Evolutionary conservation across 768 basidiomycete species (phyloP).

Genomic region (Panaeolus papilionaceus): DNA sequence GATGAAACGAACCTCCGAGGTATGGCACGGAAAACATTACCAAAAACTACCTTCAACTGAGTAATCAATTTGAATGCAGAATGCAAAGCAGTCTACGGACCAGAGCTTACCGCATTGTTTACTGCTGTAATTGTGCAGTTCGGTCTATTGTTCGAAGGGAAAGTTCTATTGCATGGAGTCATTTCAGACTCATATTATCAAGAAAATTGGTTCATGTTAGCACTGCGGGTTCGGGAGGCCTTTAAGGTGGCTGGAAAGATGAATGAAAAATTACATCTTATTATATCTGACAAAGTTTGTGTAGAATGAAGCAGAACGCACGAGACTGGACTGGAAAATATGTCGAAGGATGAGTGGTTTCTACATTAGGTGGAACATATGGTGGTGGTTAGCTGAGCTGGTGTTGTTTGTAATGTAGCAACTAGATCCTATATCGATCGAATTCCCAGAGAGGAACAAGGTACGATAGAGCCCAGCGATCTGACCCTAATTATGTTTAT

Average conservation of each 20-base stretch:
- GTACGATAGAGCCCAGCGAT: neutral
- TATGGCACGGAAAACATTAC: neutral
- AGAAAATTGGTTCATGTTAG: constrained; percentile 7
- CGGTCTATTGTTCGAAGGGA: neutral
- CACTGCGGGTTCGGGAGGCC: constrained; percentile 9
- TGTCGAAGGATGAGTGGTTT: neutral
- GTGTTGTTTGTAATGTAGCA: neutral
- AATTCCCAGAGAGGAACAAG: constrained; percentile 11
- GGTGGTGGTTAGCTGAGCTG: neutral
- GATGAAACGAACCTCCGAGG: constrained; percentile 11
- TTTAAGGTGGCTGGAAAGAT: constrained; percentile 2
- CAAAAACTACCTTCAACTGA: neutral
- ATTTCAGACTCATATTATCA: neutral
- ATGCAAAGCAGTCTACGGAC: neutral
- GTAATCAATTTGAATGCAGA: neutral
- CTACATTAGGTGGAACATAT: neutral
- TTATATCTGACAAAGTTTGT: neutral
- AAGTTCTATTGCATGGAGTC: constrained; percentile 4
- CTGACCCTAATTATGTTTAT: constrained; percentile 6
- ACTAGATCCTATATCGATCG: constrained; percentile 1
- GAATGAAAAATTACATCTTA: neutral
- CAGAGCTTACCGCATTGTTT: constrained; percentile 5
- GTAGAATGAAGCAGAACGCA: neutral
- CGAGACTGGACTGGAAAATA: neutral
- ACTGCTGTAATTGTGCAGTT: neutral